Conservation (phyloP, 2,329 filamentous ascomycete genomes). For the Hymenoscyphus infarciens region DNA sequence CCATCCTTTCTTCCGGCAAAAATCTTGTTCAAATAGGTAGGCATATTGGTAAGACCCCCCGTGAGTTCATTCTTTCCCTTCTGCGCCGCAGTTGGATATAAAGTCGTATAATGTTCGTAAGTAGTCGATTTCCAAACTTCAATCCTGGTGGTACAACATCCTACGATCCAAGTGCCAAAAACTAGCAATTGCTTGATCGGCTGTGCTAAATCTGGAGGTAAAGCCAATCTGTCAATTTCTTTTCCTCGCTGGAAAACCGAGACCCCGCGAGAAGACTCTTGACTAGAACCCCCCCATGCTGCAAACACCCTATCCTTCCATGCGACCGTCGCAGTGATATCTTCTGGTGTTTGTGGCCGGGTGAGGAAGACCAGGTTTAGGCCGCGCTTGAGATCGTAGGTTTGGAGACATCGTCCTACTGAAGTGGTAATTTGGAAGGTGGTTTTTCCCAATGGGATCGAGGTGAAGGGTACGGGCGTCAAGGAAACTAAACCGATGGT, state of each 20-base stretch:
- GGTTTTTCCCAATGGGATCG: slow-evolving; percentile 83
- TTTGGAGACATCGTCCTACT: slow-evolving; percentile 84
- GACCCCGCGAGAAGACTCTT: slow-evolving; percentile 59
- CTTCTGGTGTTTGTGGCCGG: slow-evolving; percentile 78
- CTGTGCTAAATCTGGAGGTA: slow-evolving; percentile 62
- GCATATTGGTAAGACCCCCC: slow-evolving; percentile 79
- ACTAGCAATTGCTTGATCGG: slow-evolving; percentile 74
- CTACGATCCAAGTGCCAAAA: slow-evolving; percentile 90
- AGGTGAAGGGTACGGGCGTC: slow-evolving; percentile 84
- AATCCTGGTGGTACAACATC: slow-evolving; percentile 68
- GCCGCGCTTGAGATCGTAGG: slow-evolving; percentile 87
- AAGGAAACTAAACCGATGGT: slow-evolving; percentile 92
- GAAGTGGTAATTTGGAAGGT: slow-evolving; percentile 98
- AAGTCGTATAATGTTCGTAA: slow-evolving; percentile 85
- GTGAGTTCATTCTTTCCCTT: slow-evolving; percentile 66
- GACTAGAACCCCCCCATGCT: slow-evolving; percentile 71
- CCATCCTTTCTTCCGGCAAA: slow-evolving; percentile 86
- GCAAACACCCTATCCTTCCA: slow-evolving; percentile 86
- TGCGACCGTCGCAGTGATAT: slow-evolving; percentile 81
- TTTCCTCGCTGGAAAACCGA: slow-evolving; percentile 94
- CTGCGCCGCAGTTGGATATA: slow-evolving; percentile 54
- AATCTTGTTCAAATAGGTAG: slow-evolving; percentile 94
- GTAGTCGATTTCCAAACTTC: slow-evolving; percentile 86
- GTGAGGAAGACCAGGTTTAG: slow-evolving; percentile 93
- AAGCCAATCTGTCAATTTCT: slow-evolving; percentile 70